Conservation (phyloP, 495 filamentous ascomycete genomes). For the Podospora pseudoanserina region DNA sequence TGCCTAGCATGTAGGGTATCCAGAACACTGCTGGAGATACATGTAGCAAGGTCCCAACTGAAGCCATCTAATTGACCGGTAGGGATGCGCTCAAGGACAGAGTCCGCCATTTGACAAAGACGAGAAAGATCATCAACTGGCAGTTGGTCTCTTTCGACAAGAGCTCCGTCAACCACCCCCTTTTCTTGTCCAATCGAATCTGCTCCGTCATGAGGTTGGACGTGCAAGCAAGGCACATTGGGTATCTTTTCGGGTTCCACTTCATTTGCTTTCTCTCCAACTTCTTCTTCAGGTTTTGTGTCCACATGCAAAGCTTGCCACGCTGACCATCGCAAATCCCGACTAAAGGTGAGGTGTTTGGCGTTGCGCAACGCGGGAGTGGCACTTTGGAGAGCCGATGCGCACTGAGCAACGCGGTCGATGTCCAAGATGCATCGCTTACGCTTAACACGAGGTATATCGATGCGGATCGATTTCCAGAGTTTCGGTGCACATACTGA, state of each 20-base stretch:
- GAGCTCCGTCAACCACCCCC: too few species aligned
- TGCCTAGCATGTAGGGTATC: background rate
- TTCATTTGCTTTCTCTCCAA: background rate
- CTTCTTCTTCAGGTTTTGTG: background rate
- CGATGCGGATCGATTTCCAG: background rate
- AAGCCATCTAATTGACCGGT: background rate
- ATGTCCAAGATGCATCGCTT: background rate
- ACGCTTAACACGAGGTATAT: background rate
- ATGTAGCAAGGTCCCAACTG: background rate
- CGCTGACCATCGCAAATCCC: background rate
- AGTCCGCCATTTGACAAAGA: background rate
- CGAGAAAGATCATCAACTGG: background rate
- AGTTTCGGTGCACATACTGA: background rate
- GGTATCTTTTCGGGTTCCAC: background rate
- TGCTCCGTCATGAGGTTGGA: background rate
- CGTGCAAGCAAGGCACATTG: background rate
- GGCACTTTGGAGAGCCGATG: background rate
- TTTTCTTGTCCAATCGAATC: background rate
- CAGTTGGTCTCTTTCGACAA: background rate
- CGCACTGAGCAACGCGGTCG: background rate
- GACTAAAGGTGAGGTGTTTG: background rate
- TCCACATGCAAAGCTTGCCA: background rate
- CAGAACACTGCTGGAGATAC: background rate
- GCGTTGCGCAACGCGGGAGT: background rate
- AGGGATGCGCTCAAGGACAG: background rate